A percentile compares a stretch with the other conserved stretches of the same genome.
phyloP scores from a whole-genome alignment of 1,139 yeast species.

The Scheffersomyces insectosa region DNA sequence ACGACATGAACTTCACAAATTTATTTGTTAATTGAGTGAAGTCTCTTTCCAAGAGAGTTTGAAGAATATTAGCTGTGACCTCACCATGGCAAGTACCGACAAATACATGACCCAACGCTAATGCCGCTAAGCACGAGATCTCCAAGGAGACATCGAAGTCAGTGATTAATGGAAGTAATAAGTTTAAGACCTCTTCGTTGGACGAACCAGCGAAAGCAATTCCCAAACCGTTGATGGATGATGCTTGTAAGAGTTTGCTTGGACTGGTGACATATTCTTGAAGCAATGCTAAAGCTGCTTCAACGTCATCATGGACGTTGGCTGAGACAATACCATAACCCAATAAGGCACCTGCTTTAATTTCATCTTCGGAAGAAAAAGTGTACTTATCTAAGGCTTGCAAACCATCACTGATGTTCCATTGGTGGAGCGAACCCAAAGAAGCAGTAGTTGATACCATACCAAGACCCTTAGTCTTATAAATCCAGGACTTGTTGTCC shows the following conservation, averaged over 20 bases:
- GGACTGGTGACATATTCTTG: slow-evolving; percentile 71
- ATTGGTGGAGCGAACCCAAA: slow-evolving; percentile 84
- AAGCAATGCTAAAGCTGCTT: slow-evolving; percentile 82
- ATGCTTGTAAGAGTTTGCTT: slow-evolving; percentile 59
- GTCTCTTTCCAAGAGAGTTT: slow-evolving; percentile 85
- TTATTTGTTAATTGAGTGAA: slow-evolving; percentile 75
- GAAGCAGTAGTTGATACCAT: slow-evolving; percentile 95
- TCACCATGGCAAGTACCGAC: slow-evolving; percentile 98
- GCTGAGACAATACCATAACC: slow-evolving; percentile 96
- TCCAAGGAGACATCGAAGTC: slow-evolving; percentile 77
- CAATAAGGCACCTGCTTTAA: slow-evolving; percentile 93
- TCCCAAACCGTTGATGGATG: slow-evolving; percentile 90
- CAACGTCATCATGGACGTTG: slow-evolving; percentile 94
- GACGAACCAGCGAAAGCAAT: slow-evolving; percentile 95
- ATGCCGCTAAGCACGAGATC: slow-evolving; percentile 80
- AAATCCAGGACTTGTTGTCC: slow-evolving; percentile 81
- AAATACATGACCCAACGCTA: slow-evolving; percentile 90
- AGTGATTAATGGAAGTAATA: slow-evolving; percentile 84
- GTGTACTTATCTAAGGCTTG: slow-evolving; percentile 87
- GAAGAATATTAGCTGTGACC: slow-evolving; percentile 85
- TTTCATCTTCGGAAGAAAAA: slow-evolving; percentile 81
- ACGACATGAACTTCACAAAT: slow-evolving; percentile 87
- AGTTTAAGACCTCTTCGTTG: slow-evolving; percentile 76
- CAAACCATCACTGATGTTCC: slow-evolving; percentile 90
- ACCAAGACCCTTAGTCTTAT: slow-evolving; percentile 89